These are phyloP conservation scores for Closterium sp. DNA, from an alignment of 139 green algal species.

Conservation along the genomic window DNA sequence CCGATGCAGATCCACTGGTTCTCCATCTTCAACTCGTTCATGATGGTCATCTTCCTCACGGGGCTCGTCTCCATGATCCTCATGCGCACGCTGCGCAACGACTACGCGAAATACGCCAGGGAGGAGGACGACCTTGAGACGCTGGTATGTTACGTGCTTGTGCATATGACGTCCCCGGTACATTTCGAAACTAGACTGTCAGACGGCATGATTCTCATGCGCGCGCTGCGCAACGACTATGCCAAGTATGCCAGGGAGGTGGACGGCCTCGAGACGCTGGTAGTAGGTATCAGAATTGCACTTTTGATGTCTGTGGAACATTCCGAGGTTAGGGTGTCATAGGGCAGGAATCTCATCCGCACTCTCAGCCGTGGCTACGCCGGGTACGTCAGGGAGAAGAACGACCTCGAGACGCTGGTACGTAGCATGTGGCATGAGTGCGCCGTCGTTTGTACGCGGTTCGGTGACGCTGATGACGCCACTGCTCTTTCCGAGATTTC, in stretches of 20 bases:
- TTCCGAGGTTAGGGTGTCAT: too few species aligned
- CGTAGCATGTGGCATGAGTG: too few species aligned
- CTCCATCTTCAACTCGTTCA: conserved; percentile 96
- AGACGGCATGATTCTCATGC: conserved; percentile 93
- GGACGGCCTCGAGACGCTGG: conserved; percentile 82
- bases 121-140: conserved; percentile 83
- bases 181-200: conserved; percentile 97
- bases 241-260: conserved; percentile 66
- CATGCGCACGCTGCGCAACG: conserved; percentile 86
- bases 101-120: conserved; percentile 79
- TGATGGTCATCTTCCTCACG: conserved; percentile 98
- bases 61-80: conserved; percentile 96
- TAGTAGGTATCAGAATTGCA: too few species aligned
- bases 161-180: too few species aligned
- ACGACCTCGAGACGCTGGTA: conserved; percentile 80
- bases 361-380: too few species aligned
- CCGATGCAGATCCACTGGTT: conserved; percentile 93
- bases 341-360: too few species aligned
- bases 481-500: too few species aligned
- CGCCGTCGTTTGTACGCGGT: too few species aligned
- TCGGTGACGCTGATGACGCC: too few species aligned
- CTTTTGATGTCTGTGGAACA: too few species aligned
- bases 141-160: conserved; percentile 36
- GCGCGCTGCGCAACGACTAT: conserved; percentile 92
- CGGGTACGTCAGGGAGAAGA: conserved; percentile 66